Percentiles rank a stretch among this genome's conserved stretches.
phyloP scores from a whole-genome alignment of 129 eudicot genomes.

The Pseudognaphalium luteoalbum region DNA sequence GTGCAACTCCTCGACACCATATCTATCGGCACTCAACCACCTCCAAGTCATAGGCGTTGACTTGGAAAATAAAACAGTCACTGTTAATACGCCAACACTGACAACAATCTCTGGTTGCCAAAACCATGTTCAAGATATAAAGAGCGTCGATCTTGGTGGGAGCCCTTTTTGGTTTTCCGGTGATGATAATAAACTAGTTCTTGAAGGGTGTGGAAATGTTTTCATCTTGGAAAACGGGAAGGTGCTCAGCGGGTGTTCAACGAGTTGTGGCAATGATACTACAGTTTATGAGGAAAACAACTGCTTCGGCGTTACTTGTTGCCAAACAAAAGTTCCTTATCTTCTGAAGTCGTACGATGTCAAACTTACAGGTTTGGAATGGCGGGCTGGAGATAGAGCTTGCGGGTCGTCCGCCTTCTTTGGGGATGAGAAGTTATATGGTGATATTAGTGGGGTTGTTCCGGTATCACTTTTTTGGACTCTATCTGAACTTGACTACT shows the following conservation, averaged over 20 bases:
- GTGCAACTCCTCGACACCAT: background rate
- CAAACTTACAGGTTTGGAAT: background rate
- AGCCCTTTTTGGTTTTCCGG: background rate
- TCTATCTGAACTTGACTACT: too few relatives aligned
- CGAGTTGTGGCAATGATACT: background rate
- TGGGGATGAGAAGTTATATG: too few relatives aligned
- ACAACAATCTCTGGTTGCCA: background rate
- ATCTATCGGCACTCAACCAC: background rate
- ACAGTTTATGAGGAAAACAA: background rate
- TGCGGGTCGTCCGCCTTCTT: too few relatives aligned
- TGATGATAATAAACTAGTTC: background rate
- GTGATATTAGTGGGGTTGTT: too few relatives aligned
- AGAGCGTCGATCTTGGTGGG: background rate
- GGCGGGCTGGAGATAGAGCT: too few relatives aligned
- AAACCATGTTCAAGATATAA: background rate
- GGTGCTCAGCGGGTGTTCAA: background rate
- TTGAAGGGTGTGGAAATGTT: background rate
- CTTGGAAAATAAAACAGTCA: background rate
- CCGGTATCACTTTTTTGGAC: too few relatives aligned
- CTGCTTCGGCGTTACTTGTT: conserved; percentile 4
- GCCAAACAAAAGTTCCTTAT: conserved; percentile 9
- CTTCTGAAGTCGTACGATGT: background rate
- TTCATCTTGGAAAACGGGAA: background rate
- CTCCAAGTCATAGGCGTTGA: background rate
- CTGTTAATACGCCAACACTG: background rate